Evolutionary conservation across 129 eudicot genomes (phyloP).

Genomic region (Logfia minima): DNA sequence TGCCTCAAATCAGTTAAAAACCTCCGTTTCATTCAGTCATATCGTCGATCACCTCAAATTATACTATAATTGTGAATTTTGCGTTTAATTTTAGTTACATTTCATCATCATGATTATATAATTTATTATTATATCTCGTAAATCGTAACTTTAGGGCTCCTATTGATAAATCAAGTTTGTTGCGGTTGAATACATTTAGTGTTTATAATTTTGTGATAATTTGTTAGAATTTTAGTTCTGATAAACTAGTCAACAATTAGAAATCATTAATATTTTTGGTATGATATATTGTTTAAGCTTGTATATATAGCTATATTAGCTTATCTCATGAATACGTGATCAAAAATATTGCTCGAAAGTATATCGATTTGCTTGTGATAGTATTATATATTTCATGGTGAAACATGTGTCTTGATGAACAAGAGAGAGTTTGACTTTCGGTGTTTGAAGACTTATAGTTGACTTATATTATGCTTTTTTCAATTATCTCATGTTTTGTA

Average conservation of each 20-base stretch:
- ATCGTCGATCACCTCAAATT: too few species aligned
- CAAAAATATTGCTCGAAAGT: not conserved
- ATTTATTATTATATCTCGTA: conserved; percentile 3
- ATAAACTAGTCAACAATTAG: conserved; percentile 17
- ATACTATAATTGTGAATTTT: too few species aligned
- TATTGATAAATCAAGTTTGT: not conserved
- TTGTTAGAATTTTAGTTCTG: conserved; percentile 10
- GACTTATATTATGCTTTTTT: conserved; percentile 3
- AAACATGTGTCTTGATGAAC: conserved; percentile 2
- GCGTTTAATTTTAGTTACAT: conserved; percentile 2
- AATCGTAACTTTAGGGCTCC: conserved; percentile 3
- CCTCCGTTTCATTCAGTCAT: too few species aligned
- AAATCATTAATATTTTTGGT: not conserved
- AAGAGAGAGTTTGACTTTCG: conserved; percentile 7
- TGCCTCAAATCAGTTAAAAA: too few species aligned
- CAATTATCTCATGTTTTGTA: not conserved
- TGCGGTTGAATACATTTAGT: not conserved
- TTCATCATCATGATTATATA: not conserved
- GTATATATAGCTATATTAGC: not conserved
- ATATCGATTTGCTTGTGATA: not conserved
- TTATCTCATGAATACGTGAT: not conserved
- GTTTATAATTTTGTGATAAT: conserved; percentile 1
- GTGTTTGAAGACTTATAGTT: not conserved
- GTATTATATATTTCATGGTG: not conserved
- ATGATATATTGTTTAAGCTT: conserved; percentile 10